Evolutionary conservation across 2,329 filamentous ascomycete genomes (phyloP).

Genomic region (Cladosporium sphaerospermum): DNA sequence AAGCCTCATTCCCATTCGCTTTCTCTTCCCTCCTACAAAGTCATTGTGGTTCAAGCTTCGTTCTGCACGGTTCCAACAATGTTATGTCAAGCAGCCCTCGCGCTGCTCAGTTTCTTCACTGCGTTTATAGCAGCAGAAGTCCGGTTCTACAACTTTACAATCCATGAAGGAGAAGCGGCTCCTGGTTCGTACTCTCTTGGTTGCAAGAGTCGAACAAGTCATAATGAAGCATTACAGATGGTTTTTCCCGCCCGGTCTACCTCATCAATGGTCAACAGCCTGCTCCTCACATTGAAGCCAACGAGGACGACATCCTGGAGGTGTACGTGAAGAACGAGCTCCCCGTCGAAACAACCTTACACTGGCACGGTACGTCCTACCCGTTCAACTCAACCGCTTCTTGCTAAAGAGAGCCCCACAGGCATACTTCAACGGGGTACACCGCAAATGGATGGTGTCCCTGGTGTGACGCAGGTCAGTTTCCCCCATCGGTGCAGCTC

Average conservation of each 20-base stretch:
- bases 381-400: not conserved
- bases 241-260: slow-evolving; percentile 14
- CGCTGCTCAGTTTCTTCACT: not conserved
- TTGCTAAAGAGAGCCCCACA: not conserved
- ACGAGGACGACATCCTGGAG: slow-evolving; percentile 31
- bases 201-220: not conserved
- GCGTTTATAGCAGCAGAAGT: not conserved
- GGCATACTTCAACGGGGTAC: slow-evolving; percentile 43
- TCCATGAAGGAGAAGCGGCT: not conserved
- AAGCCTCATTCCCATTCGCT: too few relatives aligned
- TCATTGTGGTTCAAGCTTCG: too few relatives aligned
- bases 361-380: slow-evolving; percentile 42
- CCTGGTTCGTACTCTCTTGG: not conserved
- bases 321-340: slow-evolving; percentile 32
- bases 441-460: slow-evolving; percentile 47
- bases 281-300: slow-evolving; percentile 30
- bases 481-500: not conserved
- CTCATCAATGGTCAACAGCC: slow-evolving; percentile 30
- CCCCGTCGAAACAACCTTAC: slow-evolving; percentile 42
- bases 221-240: not conserved
- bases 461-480: slow-evolving; percentile 28
- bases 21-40: too few relatives aligned
- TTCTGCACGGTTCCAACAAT: not conserved
- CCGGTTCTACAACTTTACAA: slow-evolving; percentile 4
- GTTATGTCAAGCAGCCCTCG: not conserved